Conservation (phyloP, 208 protist species). For the Tetramitus jugosus region DNA sequence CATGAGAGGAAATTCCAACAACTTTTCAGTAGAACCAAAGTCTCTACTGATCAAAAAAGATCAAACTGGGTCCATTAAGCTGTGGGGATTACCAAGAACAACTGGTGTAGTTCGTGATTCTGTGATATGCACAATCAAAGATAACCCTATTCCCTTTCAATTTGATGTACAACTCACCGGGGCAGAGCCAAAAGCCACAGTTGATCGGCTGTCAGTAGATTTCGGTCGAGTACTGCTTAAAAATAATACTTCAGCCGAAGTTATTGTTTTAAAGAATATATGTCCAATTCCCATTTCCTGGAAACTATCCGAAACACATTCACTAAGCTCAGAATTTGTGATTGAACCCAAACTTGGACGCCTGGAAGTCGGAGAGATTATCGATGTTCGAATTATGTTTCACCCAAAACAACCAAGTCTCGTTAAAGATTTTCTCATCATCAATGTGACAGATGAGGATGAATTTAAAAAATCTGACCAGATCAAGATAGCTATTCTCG, state of each 20-base stretch:
- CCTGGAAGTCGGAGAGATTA: slow-evolving; percentile 52
- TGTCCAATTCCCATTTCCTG: slow-evolving; percentile 63
- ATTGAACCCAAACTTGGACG: slow-evolving; percentile 54
- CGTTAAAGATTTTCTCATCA: slow-evolving; percentile 50
- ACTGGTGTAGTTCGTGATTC: slow-evolving; percentile 63
- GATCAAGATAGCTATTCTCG: slow-evolving; percentile 57
- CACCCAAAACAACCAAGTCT: slow-evolving; percentile 57
- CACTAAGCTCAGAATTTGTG: slow-evolving; percentile 58
- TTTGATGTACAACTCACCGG: slow-evolving; percentile 70
- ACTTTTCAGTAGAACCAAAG: slow-evolving; percentile 62
- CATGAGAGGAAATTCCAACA: slow-evolving; percentile 70
- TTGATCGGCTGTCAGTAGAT: slow-evolving; percentile 53
- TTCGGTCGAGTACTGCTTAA: slow-evolving; percentile 64
- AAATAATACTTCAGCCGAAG: slow-evolving; percentile 37
- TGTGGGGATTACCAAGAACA: slow-evolving; percentile 67
- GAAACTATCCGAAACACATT: slow-evolving; percentile 54
- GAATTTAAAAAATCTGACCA: too few species aligned
- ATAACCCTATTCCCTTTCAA: slow-evolving; percentile 76
- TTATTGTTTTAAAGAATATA: slow-evolving; percentile 58
- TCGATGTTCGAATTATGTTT: slow-evolving; percentile 38
- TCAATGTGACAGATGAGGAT: slow-evolving; percentile 60
- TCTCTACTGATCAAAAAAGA: slow-evolving; percentile 63
- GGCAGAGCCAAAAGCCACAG: slow-evolving; percentile 49
- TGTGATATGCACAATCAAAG: slow-evolving; percentile 70
- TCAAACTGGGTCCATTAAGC: slow-evolving; percentile 54